Evolutionary conservation across 2,329 filamentous ascomycete genomes (phyloP), one percentile per base, ranked within the genome.

Genomic region (Fusarium verticillioides): DNA sequence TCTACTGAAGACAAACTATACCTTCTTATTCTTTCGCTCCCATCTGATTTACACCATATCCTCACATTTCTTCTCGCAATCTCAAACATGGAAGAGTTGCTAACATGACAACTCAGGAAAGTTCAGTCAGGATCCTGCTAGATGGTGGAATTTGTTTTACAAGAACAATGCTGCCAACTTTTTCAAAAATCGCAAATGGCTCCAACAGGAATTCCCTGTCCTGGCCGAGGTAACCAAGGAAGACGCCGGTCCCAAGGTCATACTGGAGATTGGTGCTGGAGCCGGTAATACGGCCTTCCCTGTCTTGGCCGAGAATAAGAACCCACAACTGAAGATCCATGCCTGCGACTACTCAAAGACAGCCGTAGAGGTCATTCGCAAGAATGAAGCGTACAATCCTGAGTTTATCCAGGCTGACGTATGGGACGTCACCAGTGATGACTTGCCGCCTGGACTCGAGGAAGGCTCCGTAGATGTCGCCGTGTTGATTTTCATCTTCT

Each of bases 101-200:
- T 88, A 82, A 89, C 83, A 64, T 61, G 67, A 60, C 47, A 73
- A 59, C 67, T 77, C 78, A 93, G 91, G 85, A 77, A 93, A 94
- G 75, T 98, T 98, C 86, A 98, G 98, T 81, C 86, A 88, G 50
- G 90, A 97, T 74, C 96, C 96, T 1, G 95, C 94, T 70, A 97
- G 95, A 82, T 98, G 95, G 94, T 99, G 96, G 96, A 96, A 99
- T 79, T 85, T 93, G 62, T 99, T 99, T 84, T 99, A 99, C 87
- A 95, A 96, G 84, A 97, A 98, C 85, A 98, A 99, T 83, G 94
- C 93, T 26, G 90, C 92, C 78, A 98, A 98, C 80, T 99, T 99
- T 84, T 99, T 99, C 90, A 99, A 99, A 84, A 93, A 99, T 81
- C 90, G 96, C 73, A 98, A 98, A 82, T 99, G 96, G 96, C 85